Percentiles rank a stretch among this genome's conserved stretches.
Evolutionary conservation across 2,329 filamentous ascomycete species (phyloP).

Genomic region (Trichoderma sp.): DNA sequence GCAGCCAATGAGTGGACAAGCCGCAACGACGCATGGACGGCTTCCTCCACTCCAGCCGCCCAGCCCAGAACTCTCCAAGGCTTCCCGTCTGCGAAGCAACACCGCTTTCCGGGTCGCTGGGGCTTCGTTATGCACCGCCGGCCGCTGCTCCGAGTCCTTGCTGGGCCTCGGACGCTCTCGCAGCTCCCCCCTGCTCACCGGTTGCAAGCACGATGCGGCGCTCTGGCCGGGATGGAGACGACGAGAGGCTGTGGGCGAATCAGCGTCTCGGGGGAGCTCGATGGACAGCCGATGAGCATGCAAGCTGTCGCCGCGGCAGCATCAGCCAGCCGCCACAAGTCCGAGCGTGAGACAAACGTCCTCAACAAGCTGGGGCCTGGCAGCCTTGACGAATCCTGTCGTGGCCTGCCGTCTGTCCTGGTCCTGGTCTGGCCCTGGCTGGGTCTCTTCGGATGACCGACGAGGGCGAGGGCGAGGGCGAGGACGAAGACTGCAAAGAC

Average conservation of each 20-base stretch:
- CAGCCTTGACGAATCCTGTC: background rate
- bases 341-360: conserved; percentile 8
- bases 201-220: conserved; percentile 2
- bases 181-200: conserved; percentile 11
- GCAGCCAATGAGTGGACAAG: conserved; percentile 1
- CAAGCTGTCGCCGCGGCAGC: conserved; percentile 6
- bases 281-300: background rate
- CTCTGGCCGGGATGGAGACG: conserved; percentile 1
- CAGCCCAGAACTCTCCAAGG: background rate
- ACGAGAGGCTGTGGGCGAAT: background rate
- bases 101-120: background rate
- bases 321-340: background rate
- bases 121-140: background rate
- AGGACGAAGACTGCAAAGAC: background rate
- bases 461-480: background rate
- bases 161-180: background rate
- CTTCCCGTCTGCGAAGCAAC: background rate
- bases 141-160: background rate
- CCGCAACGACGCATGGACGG: background rate
- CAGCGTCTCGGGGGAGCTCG: background rate
- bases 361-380: background rate
- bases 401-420: background rate
- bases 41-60: background rate
- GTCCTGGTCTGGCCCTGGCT: background rate
- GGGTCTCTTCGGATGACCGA: background rate